Base-by-base conservation (phyloP, 441 rosid species). In the Isatis lusitanica region DNA sequence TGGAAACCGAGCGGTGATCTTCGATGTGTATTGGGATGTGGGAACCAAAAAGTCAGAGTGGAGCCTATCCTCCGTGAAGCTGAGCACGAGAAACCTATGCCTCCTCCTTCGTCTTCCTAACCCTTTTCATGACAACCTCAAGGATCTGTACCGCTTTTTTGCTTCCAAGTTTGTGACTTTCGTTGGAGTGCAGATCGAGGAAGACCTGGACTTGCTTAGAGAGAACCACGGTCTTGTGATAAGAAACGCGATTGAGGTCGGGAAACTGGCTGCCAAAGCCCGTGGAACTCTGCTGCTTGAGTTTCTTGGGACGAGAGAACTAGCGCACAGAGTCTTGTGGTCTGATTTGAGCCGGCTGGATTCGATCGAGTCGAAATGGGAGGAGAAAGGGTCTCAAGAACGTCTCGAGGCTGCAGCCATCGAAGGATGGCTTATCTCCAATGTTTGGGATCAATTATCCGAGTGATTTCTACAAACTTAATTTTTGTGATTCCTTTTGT, bases 371-470 rank as follows among this genome's bases (percentile, higher is more conserved):
- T 15, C 79, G 1, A 75, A 70, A 38, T 70, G 79, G 79, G 75
- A 63, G 0, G 61, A 46, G 75, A 9, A 9, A 38, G 61, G 75
- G 0, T 7, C 39, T 46, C 42, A 75, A 36, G 79, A 75, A n/a
- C 70, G 33, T 30, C 79, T 75, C 0, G 75, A 75, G 21, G 75
- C 79, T 69, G 79, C 75, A 36, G 70, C 79, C 6, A 75, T 70
- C 56, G 79, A 75, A 75, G 79, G 79, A 7, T 75, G 79, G 79
- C 75, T 75, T 21, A 75, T 69, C 70, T 56, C 17, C 70, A 75
- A 69, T 44, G 79, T 75, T 21, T 75, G 74, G 74, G 70, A 75
- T 53, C 66, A 75, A 10, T 28, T 75, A 26, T 63, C 66, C 1
- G 60, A 69, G 53, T 70, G 52, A 68, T n/a, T 12, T 18, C 17